Base-by-base conservation (phyloP, 2,329 filamentous ascomycete species). In the Monilinia fructicola region DNA sequence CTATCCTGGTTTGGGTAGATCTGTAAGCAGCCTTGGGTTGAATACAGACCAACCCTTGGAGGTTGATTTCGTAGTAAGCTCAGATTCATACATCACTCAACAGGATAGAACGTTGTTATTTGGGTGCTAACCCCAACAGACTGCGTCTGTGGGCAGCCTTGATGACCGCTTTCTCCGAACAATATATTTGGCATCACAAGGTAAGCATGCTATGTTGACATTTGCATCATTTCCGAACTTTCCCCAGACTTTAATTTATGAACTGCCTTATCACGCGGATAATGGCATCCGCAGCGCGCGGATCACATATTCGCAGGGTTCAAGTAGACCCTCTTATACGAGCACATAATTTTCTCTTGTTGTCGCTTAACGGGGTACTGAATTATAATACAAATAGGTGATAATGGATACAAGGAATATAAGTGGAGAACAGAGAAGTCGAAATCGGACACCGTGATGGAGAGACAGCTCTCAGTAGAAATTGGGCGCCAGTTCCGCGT, bases 81-180 rank as follows among this genome's bases (percentile, higher is more conserved):
- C 46, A 52, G 40, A 46, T 14, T 46, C 40, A 48, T 42, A 23
- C 48, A 50, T 46, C 40, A 48, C 31, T 31, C 38, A 40, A 14
- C 40, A 63, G 54, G 12, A 40, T n/a, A 23, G 10, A 61, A 54
- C 16, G 31, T 16, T 46, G 11, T 14, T 16, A 9, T 12, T 28
- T 46, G 42, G 35, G 38, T 21, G 40, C 56, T 63, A 53, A 66
- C 40, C 14, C 14, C 21, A 48, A 14, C 70, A 90, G 88, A 85
- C 90, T 31, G 92, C 94, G 0, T 97, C 94, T 0, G 79, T 98
- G 6, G 95, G 94, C 23, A 87, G 87, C 11, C 76, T 98, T 53
- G 92, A 87, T 64, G 81, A 85, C 53, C 83, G 85, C 9, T 87
- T 96, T 67, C 77, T 97, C 38, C 77, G 77, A 64, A 79, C 80